Percentiles rank a stretch among this genome's conserved stretches.
Conservation (phyloP, 2,329 filamentous ascomycete species). For the Purpureocillium takamizusanense region DNA sequence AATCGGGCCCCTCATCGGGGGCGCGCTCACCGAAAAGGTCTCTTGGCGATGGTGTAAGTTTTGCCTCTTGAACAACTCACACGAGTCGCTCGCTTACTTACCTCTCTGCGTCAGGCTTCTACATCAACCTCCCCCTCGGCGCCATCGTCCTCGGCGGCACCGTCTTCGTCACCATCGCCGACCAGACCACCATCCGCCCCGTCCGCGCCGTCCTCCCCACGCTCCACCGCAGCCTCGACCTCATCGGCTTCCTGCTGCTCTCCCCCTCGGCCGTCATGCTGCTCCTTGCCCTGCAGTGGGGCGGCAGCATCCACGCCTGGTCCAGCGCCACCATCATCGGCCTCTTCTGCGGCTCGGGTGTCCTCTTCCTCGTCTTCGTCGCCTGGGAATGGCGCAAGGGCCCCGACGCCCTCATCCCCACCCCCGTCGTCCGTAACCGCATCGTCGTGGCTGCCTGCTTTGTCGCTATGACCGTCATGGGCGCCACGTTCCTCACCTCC, state of each 20-base stretch:
- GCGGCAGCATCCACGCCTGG: slow-evolving; percentile 24
- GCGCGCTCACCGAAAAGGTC: slow-evolving; percentile 24
- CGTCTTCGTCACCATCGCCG: slow-evolving; percentile 24
- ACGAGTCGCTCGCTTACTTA: background rate
- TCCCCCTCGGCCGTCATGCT: slow-evolving; percentile 31
- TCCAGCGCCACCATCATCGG: slow-evolving; percentile 26
- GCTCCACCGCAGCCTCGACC: slow-evolving; percentile 23
- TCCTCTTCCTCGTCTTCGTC: slow-evolving; percentile 22
- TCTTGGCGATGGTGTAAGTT: slow-evolving; percentile 34
- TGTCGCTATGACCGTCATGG: slow-evolving; percentile 35
- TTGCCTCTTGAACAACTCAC: no score
- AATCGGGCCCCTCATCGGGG: slow-evolving; percentile 33
- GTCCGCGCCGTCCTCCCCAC: slow-evolving; percentile 14
- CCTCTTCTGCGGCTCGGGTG: slow-evolving; percentile 27
- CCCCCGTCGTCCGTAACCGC: slow-evolving; percentile 28
- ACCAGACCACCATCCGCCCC: slow-evolving; percentile 21
- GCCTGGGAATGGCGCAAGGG: slow-evolving; percentile 30
- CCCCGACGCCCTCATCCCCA: slow-evolving; percentile 37
- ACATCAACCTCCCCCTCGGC: slow-evolving; percentile 37
- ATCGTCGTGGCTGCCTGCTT: slow-evolving; percentile 32
- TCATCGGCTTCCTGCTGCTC: slow-evolving; percentile 32
- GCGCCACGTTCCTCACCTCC: no score
- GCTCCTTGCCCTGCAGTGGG: slow-evolving; percentile 35
- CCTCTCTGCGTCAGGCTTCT: slow-evolving; percentile 29
- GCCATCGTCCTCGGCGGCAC: slow-evolving; percentile 23